These are phyloP conservation scores for Chalaropsis ovoidea DNA, from an alignment of 2,329 filamentous ascomycete species.

Conservation along the genomic window DNA sequence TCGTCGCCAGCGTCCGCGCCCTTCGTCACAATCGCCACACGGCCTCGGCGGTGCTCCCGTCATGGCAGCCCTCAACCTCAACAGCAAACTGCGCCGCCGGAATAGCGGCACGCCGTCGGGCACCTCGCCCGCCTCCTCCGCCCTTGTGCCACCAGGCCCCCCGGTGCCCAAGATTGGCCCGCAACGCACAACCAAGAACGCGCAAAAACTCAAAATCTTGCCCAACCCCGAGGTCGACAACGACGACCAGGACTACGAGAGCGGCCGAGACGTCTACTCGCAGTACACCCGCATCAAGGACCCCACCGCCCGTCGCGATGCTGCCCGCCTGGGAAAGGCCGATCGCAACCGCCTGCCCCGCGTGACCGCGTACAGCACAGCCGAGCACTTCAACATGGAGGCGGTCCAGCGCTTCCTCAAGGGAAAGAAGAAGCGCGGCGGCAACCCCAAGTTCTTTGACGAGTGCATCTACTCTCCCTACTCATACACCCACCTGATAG, in stretches of 20 bases:
- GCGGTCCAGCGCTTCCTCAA: conserved; percentile 85
- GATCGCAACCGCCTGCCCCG: conserved; percentile 77
- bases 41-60: conserved; percentile 40
- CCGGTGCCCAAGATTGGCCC: conserved; percentile 67
- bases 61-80: conserved; percentile 57
- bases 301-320: conserved; percentile 82
- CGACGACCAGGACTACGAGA: conserved; percentile 73
- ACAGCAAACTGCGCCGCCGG: conserved; percentile 75
- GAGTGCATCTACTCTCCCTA: conserved; percentile 97
- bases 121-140: conserved; percentile 45
- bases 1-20: conserved; percentile 33
- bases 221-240: conserved; percentile 78
- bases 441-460: conserved; percentile 85
- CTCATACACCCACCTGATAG: conserved; percentile 53
- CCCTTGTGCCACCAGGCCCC: conserved; percentile 30
- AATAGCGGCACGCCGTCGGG: conserved; percentile 48
- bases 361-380: conserved; percentile 94
- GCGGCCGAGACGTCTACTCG: conserved; percentile 88
- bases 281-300: conserved; percentile 98
- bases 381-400: conserved; percentile 83
- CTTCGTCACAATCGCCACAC: conserved; percentile 31
- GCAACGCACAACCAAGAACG: conserved; percentile 87
- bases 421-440: conserved; percentile 65
- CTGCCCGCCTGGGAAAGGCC: conserved; percentile 83
- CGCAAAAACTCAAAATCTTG: conserved; percentile 93